phyloP scores from a whole-genome alignment of 768 basidiomycete genomes.

The Sistotremastrum niveocremeum region DNA sequence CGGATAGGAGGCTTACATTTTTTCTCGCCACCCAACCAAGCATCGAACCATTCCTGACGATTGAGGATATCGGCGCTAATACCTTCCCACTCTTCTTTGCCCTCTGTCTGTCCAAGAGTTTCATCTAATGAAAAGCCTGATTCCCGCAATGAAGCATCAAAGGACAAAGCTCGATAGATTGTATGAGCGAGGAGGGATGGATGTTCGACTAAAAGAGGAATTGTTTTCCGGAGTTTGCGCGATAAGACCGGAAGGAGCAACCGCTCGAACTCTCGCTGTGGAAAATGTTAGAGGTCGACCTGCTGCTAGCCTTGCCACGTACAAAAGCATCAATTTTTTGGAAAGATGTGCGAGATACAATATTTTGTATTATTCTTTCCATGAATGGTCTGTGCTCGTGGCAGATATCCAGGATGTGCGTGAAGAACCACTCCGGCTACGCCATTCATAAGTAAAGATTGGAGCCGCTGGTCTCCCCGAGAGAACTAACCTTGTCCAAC shows the following conservation, averaged over 20 bases:
- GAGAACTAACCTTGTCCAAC: conserved; percentile 62
- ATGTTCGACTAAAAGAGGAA: conserved; percentile 59
- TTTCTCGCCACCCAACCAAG: conserved; percentile 84
- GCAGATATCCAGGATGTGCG: conserved; percentile 74
- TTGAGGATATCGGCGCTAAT: conserved; percentile 72
- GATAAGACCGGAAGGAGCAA: conserved; percentile 67
- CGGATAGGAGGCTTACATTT: conserved; percentile 44
- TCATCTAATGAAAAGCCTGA: conserved; percentile 54
- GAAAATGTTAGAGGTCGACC: conserved; percentile 1
- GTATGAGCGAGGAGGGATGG: conserved; percentile 90
- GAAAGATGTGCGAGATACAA: conserved; percentile 54
- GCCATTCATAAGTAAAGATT: background rate
- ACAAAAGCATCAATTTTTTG: conserved; percentile 65
- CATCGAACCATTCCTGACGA: conserved; percentile 77
- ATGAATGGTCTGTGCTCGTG: conserved; percentile 81
- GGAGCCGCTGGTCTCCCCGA: background rate
- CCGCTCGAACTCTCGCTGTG: conserved; percentile 69
- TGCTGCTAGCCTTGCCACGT: conserved; percentile 9
- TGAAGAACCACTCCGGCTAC: conserved; percentile 96
- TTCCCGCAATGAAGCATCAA: conserved; percentile 67
- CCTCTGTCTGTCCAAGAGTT: conserved; percentile 23
- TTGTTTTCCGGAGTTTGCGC: conserved; percentile 59
- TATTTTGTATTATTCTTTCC: conserved; percentile 54
- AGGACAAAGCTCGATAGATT: conserved; percentile 81
- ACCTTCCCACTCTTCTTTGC: conserved; percentile 49